phyloP scores from a whole-genome alignment of 441 rosid genomes.

The Adansonia rubrostipa region DNA sequence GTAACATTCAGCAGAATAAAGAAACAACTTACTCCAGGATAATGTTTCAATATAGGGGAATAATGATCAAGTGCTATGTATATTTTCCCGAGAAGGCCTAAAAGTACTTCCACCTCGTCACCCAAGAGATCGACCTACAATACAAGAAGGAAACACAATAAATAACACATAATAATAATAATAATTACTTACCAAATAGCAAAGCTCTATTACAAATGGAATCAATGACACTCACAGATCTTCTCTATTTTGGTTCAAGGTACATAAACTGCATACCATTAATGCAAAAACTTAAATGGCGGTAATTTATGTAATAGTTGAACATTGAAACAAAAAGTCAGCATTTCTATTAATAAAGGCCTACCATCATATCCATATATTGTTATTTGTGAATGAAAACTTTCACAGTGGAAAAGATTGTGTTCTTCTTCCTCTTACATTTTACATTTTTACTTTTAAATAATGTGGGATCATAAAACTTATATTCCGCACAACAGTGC shows the following conservation, averaged over 20 bases:
- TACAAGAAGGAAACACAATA: slow-evolving; percentile 24
- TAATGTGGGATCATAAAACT: neutral
- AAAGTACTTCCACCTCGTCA: slow-evolving; percentile 81
- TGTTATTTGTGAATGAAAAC: neutral
- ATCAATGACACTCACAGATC: neutral
- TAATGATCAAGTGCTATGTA: slow-evolving; percentile 95
- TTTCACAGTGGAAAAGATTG: neutral
- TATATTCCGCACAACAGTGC: slow-evolving; percentile 1
- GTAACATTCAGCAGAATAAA: slow-evolving; percentile 13
- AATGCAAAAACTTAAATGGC: neutral
- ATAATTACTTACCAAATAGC: neutral
- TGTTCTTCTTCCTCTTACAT: slow-evolving; percentile 6
- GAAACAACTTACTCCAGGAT: slow-evolving; percentile 78
- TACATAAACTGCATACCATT: neutral
- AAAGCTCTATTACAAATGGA: slow-evolving; percentile 1
- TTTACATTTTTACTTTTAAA: slow-evolving; percentile 3
- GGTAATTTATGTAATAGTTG: neutral
- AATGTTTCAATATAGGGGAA: slow-evolving; percentile 84
- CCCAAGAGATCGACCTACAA: slow-evolving; percentile 93
- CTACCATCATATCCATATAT: neutral
- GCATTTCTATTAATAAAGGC: neutral
- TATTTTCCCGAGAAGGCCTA: slow-evolving; percentile 85
- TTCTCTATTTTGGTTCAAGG: slow-evolving; percentile 13
- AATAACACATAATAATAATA: slow-evolving; percentile 4
- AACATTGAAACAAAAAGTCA: neutral